These are phyloP conservation scores for Pulveroboletus sp. DNA, from an alignment of 1,284 basidiomycete species.

Conservation along the genomic window DNA sequence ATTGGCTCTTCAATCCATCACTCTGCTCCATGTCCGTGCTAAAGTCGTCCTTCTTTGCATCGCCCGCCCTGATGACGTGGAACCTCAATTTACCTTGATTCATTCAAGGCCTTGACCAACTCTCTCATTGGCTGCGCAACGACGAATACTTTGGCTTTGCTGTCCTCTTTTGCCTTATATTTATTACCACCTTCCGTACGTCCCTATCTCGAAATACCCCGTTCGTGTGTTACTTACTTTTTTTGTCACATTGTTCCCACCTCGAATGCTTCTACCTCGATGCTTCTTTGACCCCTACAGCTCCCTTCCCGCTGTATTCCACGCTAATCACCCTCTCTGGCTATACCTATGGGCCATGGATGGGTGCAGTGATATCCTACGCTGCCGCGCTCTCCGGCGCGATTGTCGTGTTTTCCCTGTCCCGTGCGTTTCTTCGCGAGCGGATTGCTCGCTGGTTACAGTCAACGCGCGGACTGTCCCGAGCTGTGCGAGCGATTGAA, in stretches of 20 bases:
- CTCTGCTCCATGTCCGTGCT: not conserved
- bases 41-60: conserved; percentile 6
- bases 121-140: conserved; percentile 70
- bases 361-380: conserved; percentile 81
- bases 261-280: conserved; percentile 18
- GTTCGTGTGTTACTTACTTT: conserved; percentile 5
- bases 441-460: conserved; percentile 73
- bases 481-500: conserved; percentile 85
- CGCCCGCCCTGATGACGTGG: not conserved
- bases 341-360: conserved; percentile 82
- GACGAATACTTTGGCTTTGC: conserved; percentile 69
- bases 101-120: conserved; percentile 62
- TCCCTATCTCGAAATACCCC: conserved; percentile 24
- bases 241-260: conserved; percentile 7
- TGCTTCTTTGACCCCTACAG: conserved; percentile 40
- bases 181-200: conserved; percentile 82
- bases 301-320: conserved; percentile 84
- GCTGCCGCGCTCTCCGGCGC: conserved; percentile 81
- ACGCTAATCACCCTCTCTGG: conserved; percentile 86
- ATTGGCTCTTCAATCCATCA: conserved; percentile 1
- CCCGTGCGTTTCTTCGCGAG: conserved; percentile 69
- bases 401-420: conserved; percentile 74
- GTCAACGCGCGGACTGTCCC: conserved; percentile 62
- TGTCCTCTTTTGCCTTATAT: conserved; percentile 75
- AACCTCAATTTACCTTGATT: not conserved